phyloP scores from a whole-genome alignment of 2,329 filamentous ascomycete species.

The Fusarium nematophilum region DNA sequence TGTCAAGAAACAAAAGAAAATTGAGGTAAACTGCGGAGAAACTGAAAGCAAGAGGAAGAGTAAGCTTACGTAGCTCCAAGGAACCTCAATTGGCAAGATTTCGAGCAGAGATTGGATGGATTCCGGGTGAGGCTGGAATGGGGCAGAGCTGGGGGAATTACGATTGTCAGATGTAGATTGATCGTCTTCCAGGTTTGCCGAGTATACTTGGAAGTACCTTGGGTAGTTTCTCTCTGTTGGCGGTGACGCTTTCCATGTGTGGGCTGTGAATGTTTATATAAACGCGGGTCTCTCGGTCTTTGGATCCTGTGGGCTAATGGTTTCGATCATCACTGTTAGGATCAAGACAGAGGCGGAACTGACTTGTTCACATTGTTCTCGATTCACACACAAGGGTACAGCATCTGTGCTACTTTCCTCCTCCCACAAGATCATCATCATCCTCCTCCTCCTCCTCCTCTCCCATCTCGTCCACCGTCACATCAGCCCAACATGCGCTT shows the following conservation, averaged over 20 bases:
- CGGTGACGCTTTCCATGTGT: constrained; percentile 12
- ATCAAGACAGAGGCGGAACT: no score
- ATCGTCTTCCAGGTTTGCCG: constrained; percentile 12
- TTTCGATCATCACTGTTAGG: no score
- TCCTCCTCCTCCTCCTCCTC: not conserved
- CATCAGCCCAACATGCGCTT: constrained; percentile 40
- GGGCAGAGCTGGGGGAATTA: no score
- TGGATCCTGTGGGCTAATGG: no score
- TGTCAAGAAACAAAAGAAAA: no score
- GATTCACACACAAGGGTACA: no score
- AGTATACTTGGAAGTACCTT: no score
- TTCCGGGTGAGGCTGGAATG: not conserved
- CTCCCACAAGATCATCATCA: no score
- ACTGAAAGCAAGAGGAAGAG: not conserved
- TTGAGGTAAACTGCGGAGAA: no score
- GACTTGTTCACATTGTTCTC: no score
- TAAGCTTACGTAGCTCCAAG: not conserved
- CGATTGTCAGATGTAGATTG: constrained; percentile 23
- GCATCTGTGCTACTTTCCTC: no score
- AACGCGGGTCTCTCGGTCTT: constrained; percentile 6
- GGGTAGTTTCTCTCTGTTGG: constrained; percentile 13
- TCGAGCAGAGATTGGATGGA: not conserved
- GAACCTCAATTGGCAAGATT: not conserved
- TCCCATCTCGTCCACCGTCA: not conserved
- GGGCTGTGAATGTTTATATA: constrained; percentile 18